Evolutionary conservation across 768 basidiomycete genomes (phyloP).

Genomic region (Cyclocybe cylindracea): DNA sequence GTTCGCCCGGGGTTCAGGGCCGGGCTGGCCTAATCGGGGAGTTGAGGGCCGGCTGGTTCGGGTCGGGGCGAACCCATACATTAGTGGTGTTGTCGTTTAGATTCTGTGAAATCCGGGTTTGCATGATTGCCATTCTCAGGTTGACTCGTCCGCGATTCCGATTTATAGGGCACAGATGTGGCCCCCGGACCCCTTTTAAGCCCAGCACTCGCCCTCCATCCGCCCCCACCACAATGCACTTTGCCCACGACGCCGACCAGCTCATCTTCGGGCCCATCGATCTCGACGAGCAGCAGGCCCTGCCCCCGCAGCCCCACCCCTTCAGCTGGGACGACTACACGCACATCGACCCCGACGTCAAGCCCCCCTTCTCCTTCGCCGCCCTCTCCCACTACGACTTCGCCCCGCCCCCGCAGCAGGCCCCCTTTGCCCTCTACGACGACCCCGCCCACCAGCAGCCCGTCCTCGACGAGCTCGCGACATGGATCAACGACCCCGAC

Average conservation of each 20-base stretch:
- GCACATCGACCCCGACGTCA: slow-evolving; percentile 42
- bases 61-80: too few relatives aligned
- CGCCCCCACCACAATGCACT: slow-evolving; percentile 27
- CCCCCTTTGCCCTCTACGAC: slow-evolving; percentile 37
- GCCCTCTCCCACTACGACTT: slow-evolving; percentile 31
- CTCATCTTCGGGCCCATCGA: slow-evolving; percentile 63
- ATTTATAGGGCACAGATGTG: slow-evolving; percentile 33
- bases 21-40: too few relatives aligned
- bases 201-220: slow-evolving; percentile 19
- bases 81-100: too few relatives aligned
- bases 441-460: slow-evolving; percentile 40
- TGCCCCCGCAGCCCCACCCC: slow-evolving; percentile 25
- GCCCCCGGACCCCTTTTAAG: slow-evolving; percentile 34
- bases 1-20: slow-evolving; percentile 1
- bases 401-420: slow-evolving; percentile 40
- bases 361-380: slow-evolving; percentile 40
- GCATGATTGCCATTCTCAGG: too few relatives aligned
- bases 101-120: too few relatives aligned
- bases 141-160: slow-evolving; percentile 3
- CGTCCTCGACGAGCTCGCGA: slow-evolving; percentile 48
- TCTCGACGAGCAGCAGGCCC: slow-evolving; percentile 44
- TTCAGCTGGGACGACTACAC: slow-evolving; percentile 38
- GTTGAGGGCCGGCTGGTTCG: slow-evolving; percentile 1
- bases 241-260: slow-evolving; percentile 45
- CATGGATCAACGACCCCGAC: slow-evolving; percentile 70